Evolutionary conservation across 2,329 filamentous ascomycete genomes (phyloP).

Genomic region (Cladobotryum mycophilum): DNA sequence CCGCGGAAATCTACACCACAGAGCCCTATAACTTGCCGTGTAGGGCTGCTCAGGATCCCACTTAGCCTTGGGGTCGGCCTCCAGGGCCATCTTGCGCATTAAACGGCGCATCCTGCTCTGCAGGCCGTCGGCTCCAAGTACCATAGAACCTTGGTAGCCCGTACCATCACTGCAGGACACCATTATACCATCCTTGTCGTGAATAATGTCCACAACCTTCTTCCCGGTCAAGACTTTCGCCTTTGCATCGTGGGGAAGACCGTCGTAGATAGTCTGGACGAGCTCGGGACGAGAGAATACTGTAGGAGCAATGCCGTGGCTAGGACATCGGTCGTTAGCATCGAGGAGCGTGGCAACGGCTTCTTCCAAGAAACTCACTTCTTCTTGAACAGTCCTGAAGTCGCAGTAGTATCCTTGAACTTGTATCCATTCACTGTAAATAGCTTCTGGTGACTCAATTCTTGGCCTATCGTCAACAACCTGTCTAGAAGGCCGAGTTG

Average conservation of each 20-base stretch:
- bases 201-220: constrained; percentile 18
- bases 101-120: constrained; percentile 30
- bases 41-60: constrained; percentile 25
- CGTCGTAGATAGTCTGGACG: constrained; percentile 25
- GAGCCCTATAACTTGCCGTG: constrained; percentile 24
- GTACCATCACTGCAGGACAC: constrained; percentile 29
- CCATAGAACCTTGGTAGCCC: constrained; percentile 26
- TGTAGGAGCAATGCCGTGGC: constrained; percentile 20
- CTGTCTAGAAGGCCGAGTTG: constrained; percentile 26
- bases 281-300: constrained; percentile 32
- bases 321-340: constrained; percentile 5
- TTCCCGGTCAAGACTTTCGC: constrained; percentile 23
- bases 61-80: constrained; percentile 3
- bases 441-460: constrained; percentile 16
- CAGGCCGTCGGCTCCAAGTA: constrained; percentile 38
- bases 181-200: constrained; percentile 18
- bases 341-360: background rate
- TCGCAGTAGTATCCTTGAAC: constrained; percentile 17
- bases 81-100: constrained; percentile 27
- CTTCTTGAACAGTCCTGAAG: constrained; percentile 18
- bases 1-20: constrained; percentile 29
- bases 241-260: constrained; percentile 20
- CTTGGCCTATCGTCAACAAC: constrained; percentile 18
- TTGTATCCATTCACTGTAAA: constrained; percentile 22
- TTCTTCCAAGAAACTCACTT: constrained; percentile 15